Evolutionary conservation across 1,284 basidiomycete species (phyloP), one percentile per base, ranked within the genome.

Genomic region (Pascua guehoae): DNA sequence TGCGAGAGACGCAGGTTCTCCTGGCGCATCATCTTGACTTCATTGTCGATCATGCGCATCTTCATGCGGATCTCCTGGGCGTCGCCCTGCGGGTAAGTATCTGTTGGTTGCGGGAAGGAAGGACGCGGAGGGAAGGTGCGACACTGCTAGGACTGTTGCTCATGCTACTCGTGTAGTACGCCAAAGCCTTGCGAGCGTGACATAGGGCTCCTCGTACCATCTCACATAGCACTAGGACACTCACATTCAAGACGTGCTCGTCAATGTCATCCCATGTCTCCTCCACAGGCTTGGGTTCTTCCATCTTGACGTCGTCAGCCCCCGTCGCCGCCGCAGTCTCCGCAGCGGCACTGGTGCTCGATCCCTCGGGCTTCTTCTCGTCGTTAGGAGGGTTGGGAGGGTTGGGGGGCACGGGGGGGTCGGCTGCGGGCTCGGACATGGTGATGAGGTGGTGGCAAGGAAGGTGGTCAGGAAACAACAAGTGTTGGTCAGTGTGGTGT

Each of bases 11-110:
- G 85, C 66, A 91, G 81, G 40, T 88, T 91, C 80, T 98, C 95
- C 63, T 91, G 94, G 65, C 88, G 85, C 88, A 97, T 94, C 67
- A 97, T 91, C 83, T 92, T 94, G 70, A 95, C 86, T 70, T 97
- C 93, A 70, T 95, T 96, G 62, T 97, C 93, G 67, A 97, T 90
- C 63, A 96, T 81, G 58, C 91, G 82, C 79, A 86, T 88, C 76
- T 92, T 85, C 58, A 91, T 91, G 60, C 86, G 75, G 64, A 96
- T 89, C 54, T 62, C 60, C 57, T 62, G 60, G 12, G 44, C 60
- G 39, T 62, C 57, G 15, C 51, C 48, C 60, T 62, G 49, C 9
- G 2, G 5, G 55, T 63, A 53, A 62, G 56, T 47, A 32, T 40
- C 24, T 32, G 4, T 32, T 32, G 24, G 24, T 32, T 32, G 24